These are phyloP conservation scores for Leccinum huronense DNA, from an alignment of 1,284 basidiomycete species.

Conservation along the genomic window DNA sequence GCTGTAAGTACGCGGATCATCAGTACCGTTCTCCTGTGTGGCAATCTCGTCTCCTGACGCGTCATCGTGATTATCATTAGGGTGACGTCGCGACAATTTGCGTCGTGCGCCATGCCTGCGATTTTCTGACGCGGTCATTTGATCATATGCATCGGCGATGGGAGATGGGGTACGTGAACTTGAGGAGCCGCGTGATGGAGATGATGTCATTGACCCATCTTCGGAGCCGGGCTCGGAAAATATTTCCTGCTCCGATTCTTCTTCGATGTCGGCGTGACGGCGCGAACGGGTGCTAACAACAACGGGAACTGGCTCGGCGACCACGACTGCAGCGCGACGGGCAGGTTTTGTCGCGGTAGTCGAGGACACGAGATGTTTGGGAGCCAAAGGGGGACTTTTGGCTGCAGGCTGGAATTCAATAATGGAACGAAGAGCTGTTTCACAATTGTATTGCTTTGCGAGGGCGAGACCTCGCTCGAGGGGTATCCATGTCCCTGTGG, in stretches of 20 bases:
- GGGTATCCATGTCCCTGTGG: slow-evolving; percentile 96
- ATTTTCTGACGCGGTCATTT: slow-evolving; percentile 43
- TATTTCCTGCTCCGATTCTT: slow-evolving; percentile 57
- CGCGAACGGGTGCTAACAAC: slow-evolving; percentile 53
- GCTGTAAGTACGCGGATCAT: slow-evolving; percentile 69
- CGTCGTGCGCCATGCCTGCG: slow-evolving; percentile 39
- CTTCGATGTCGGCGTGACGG: slow-evolving; percentile 48
- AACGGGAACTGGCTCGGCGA: slow-evolving; percentile 33
- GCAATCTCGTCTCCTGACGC: slow-evolving; percentile 43
- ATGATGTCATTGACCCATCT: slow-evolving; percentile 82
- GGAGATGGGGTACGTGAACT: slow-evolving; percentile 90
- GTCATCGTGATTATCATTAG: slow-evolving; percentile 41
- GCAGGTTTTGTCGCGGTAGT: slow-evolving; percentile 52
- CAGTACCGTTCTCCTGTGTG: slow-evolving; percentile 39
- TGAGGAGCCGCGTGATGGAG: slow-evolving; percentile 81
- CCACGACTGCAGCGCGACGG: slow-evolving; percentile 47
- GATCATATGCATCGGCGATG: slow-evolving; percentile 53
- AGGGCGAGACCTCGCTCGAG: slow-evolving; percentile 86
- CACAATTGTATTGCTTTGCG: slow-evolving; percentile 93
- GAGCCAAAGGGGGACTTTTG: slow-evolving; percentile 93
- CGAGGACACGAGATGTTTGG: slow-evolving; percentile 87
- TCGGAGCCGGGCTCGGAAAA: slow-evolving; percentile 67
- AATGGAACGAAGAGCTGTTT: slow-evolving; percentile 85
- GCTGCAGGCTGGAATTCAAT: slow-evolving; percentile 92
- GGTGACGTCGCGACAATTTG: slow-evolving; percentile 41